Percentiles rank a stretch among this genome's conserved stretches.
Conservation (phyloP, 148 eudicot genomes). For the Agrostemma githago region DNA sequence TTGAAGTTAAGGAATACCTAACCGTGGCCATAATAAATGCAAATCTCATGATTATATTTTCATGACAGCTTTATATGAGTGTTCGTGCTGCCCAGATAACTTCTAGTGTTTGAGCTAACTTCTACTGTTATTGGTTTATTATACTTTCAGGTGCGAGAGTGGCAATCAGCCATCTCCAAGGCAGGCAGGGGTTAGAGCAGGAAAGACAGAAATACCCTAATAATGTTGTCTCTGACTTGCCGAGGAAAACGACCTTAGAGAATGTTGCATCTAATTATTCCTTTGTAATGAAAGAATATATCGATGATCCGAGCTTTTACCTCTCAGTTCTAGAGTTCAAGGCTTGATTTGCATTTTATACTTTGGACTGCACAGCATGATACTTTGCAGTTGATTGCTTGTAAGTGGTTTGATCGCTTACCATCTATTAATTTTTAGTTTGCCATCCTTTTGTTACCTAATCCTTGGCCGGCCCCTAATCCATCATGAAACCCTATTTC, state of each 20-base stretch:
- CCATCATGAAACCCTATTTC: too few relatives aligned
- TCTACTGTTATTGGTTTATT: background rate
- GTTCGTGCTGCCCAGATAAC: background rate
- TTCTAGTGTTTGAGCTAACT: background rate
- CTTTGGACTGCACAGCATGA: slow-evolving; percentile 3
- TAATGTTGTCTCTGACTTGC: slow-evolving; percentile 57
- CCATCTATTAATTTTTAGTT: background rate
- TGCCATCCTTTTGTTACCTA: background rate
- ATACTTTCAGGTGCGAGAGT: slow-evolving; percentile 67
- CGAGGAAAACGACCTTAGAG: slow-evolving; percentile 49
- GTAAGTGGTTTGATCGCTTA: background rate
- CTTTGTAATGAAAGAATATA: slow-evolving; percentile 41
- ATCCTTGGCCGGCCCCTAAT: too few relatives aligned
- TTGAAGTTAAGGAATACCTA: background rate
- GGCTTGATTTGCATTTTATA: slow-evolving; percentile 6
- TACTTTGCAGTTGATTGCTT: background rate
- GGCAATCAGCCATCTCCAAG: slow-evolving; percentile 77
- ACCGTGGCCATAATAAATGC: background rate
- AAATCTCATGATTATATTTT: background rate
- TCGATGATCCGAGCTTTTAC: slow-evolving; percentile 54
- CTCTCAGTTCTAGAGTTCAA: slow-evolving; percentile 53
- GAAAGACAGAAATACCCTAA: slow-evolving; percentile 55
- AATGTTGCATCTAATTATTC: slow-evolving; percentile 44
- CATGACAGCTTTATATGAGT: background rate
- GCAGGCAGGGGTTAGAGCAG: slow-evolving; percentile 54